Conservation (phyloP, 805 yeast genomes). For the Groenewaldozyma salmanticensis region DNA sequence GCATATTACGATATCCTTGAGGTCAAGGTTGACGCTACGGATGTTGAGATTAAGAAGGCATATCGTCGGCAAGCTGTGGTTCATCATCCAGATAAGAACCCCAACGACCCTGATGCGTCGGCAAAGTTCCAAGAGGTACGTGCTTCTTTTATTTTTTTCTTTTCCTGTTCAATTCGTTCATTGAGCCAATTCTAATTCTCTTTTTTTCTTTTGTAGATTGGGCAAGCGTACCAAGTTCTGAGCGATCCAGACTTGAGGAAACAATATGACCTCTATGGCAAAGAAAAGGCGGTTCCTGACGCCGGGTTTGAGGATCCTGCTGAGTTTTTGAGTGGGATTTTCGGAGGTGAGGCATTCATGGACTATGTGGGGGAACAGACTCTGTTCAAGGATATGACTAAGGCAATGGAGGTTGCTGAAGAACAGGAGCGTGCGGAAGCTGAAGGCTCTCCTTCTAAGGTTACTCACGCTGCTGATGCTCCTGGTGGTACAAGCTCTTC, state of each 20-base stretch:
- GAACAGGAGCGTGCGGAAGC: slow-evolving; percentile 33
- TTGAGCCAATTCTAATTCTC: no score
- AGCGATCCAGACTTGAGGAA: slow-evolving; percentile 61
- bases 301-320: slow-evolving; percentile 73
- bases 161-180: no score
- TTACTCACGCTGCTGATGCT: slow-evolving; percentile 5
- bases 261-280: slow-evolving; percentile 79
- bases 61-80: slow-evolving; percentile 82
- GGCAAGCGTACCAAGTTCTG: slow-evolving; percentile 51
- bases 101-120: slow-evolving; percentile 87
- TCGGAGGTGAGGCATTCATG: slow-evolving; percentile 85
- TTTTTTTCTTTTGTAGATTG: no score
- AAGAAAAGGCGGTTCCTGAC: slow-evolving; percentile 59
- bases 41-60: slow-evolving; percentile 82
- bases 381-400: slow-evolving; percentile 64
- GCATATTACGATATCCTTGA: slow-evolving; percentile 76
- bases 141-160: no score
- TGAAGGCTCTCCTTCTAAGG: slow-evolving; percentile 4
- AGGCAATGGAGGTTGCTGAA: slow-evolving; percentile 43
- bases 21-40: slow-evolving; percentile 59
- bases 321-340: slow-evolving; percentile 74
- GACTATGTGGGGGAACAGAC: slow-evolving; percentile 81
- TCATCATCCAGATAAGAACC: slow-evolving; percentile 94
- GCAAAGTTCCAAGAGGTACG: slow-evolving; percentile 77
- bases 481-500: slow-evolving; percentile 5